Evolutionary conservation across 345 rosid species (phyloP).

Genomic region (Rhodamnia rubescens): DNA sequence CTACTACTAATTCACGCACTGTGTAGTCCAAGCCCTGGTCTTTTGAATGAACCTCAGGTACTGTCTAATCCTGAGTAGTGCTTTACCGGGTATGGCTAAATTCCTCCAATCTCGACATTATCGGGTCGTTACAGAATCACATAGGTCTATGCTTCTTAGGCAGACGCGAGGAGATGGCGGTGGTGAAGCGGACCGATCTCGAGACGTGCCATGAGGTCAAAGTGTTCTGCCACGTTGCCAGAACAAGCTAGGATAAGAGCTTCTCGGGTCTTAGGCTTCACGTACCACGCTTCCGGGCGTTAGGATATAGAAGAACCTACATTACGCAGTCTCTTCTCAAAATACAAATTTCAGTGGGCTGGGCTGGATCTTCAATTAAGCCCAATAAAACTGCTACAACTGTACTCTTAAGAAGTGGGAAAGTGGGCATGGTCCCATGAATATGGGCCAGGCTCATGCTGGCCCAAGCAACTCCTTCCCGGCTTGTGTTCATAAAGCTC

Average conservation of each 20-base stretch:
- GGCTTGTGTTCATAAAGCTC: background rate
- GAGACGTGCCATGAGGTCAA: background rate
- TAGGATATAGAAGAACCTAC: background rate
- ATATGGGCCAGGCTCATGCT: background rate
- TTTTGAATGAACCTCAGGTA: background rate
- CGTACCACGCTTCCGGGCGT: rapidly evolving
- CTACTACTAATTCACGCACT: background rate
- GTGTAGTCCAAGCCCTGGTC: background rate
- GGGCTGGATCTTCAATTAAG: background rate
- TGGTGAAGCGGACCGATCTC: background rate
- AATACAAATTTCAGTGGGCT: background rate
- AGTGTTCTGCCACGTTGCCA: background rate
- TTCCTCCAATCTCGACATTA: background rate
- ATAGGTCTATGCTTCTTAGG: background rate
- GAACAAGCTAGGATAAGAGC: background rate
- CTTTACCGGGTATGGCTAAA: background rate
- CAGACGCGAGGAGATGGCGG: background rate
- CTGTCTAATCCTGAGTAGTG: background rate
- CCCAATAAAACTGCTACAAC: background rate
- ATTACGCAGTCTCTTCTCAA: background rate
- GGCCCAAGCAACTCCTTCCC: background rate
- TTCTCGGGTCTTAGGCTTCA: background rate
- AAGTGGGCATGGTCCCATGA: background rate
- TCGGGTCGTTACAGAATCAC: background rate
- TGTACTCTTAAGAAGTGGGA: background rate